Base-by-base conservation (phyloP, 2,329 filamentous ascomycete species). In the Diaporthe sp. region DNA sequence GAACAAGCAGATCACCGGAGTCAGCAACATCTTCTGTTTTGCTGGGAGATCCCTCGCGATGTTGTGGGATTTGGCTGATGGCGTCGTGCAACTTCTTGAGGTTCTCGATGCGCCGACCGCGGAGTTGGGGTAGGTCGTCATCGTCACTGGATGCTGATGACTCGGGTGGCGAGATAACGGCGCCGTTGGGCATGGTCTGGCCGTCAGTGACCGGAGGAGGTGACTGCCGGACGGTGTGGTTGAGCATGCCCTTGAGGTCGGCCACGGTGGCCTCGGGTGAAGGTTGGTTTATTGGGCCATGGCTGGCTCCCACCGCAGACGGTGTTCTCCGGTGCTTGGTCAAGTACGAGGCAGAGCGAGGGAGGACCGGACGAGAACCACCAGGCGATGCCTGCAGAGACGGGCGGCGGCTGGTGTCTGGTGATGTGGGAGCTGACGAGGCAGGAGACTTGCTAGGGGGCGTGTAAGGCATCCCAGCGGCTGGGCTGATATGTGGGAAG, bases 161-260 rank as follows among this genome's bases (percentile, higher is more conserved):
- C 81, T 98, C 96, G 13, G 96, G 96, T 49, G 96, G 96, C 0
- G 96, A 98, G 76, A 98, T 94, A 79, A 98, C 91, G 78, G 95
- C 95, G 77, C 95, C 95, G 77, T 92, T 91, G 57, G 95, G 95
- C 84, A 98, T 97, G 78, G 91, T 87, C 76, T 91, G 84, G 37
- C 87, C 90, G 85, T 95, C 92, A 78, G 92, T 94, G 78, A 95
- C 85, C 25, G 95, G 94, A n/a, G 94, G 93, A 22, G 95, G 95
- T 65, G 95, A 97, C 83, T 96, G 94, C 80, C 94, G 92, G 77
- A 97, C 87, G 85, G 92, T 94, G 83, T 87, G 87, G 73, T 86
- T 79, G 22, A 84, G 82, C 82, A 89, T 85, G 70, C 84, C 81
- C 81, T 87, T 87, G 55, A 89, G 81, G 77, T 89, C 86, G 76